phyloP scores from a whole-genome alignment of 2,329 filamentous ascomycete species.

The Apiospora sp. region DNA sequence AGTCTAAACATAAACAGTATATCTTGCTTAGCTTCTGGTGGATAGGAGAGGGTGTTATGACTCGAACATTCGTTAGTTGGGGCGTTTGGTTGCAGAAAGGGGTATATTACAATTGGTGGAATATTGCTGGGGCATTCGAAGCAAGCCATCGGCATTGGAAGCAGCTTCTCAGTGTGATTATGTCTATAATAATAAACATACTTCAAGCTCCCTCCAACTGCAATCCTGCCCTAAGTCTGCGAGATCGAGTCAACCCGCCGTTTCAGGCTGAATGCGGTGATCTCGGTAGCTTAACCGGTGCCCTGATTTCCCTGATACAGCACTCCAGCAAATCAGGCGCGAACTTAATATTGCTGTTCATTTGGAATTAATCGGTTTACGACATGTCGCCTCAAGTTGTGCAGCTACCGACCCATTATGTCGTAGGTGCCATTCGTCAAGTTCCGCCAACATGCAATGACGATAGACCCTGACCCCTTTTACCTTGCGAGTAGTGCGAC shows the following conservation, averaged over 20 bases:
- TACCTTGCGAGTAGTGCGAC: not conserved
- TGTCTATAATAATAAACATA: not conserved
- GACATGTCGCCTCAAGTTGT: not conserved
- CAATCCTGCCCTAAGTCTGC: not conserved
- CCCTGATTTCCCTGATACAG: not conserved
- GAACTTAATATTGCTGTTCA: not conserved
- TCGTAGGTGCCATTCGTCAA: not conserved
- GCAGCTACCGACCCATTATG: not conserved
- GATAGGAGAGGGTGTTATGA: not conserved
- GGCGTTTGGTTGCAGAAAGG: not conserved
- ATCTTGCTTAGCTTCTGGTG: not conserved
- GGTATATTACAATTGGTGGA: not conserved
- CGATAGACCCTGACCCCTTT: not conserved
- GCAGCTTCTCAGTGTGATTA: not conserved
- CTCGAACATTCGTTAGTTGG: not conserved
- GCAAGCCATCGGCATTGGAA: not conserved
- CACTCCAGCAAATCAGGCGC: not conserved
- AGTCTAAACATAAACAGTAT: not conserved
- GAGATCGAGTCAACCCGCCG: not conserved
- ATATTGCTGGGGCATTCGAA: not conserved
- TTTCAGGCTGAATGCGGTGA: constrained; percentile 14
- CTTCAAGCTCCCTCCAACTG: not conserved
- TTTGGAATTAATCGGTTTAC: not conserved
- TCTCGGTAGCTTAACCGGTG: constrained; percentile 5
- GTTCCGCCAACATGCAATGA: not conserved